These are phyloP conservation scores for Rhododendron ferrugineum DNA, from an alignment of 148 eudicot genomes.

Conservation along the genomic window DNA sequence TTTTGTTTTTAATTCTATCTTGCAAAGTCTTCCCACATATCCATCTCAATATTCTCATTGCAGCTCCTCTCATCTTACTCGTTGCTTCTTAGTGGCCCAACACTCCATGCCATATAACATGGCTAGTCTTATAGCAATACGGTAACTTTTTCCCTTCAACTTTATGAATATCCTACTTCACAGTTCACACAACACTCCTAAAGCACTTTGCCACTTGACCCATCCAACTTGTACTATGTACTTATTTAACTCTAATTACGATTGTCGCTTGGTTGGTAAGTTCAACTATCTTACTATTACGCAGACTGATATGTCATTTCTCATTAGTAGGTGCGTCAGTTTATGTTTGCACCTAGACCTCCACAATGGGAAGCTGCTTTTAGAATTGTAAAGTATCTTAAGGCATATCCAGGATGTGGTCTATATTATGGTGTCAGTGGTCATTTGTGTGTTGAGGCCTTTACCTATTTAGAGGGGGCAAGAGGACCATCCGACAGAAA, in stretches of 20 bases:
- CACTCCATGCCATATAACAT: not conserved
- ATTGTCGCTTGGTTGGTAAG: too few species aligned
- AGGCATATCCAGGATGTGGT: not conserved
- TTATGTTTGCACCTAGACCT: not conserved
- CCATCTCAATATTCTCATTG: not conserved
- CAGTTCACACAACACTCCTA: not conserved
- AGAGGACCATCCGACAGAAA: too few species aligned
- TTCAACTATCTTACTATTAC: not conserved
- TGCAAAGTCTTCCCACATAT: not conserved
- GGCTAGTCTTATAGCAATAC: too few species aligned
- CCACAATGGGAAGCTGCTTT: not conserved
- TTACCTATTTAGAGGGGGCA: too few species aligned
- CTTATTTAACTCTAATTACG: not conserved
- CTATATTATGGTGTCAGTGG: not conserved
- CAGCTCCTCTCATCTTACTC: not conserved
- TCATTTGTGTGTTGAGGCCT: too few species aligned
- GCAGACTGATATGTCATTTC: not conserved
- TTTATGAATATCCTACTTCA: not conserved
- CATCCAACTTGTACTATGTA: not conserved
- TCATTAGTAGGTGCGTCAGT: not conserved
- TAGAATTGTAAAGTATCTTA: not conserved
- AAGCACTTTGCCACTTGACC: not conserved
- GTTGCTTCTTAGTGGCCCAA: too few species aligned
- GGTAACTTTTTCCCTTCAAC: not conserved
- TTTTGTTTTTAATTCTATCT: not conserved